Evolutionary conservation across 148 eudicot genomes (phyloP).

Genomic region (Amaranthus palmeri): DNA sequence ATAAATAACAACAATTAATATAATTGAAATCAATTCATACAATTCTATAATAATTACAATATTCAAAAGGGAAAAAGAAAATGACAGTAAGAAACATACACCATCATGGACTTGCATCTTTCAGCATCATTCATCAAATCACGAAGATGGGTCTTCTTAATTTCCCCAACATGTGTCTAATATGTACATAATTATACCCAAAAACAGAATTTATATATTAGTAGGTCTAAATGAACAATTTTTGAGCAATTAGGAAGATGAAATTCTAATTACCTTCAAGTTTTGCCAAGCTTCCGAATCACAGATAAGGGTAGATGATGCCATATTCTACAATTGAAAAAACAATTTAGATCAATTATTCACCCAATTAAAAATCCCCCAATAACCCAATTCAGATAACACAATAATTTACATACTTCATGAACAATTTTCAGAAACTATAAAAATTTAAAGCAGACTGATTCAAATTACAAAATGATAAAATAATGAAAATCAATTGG

Average conservation of each 20-base stretch:
- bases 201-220: neutral
- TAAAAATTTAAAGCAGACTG: neutral
- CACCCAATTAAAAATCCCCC: neutral
- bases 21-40: neutral
- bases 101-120: conserved; percentile 88
- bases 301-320: conserved; percentile 55
- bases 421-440: neutral
- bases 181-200: neutral
- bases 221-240: neutral
- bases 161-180: conserved; percentile 80
- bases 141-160: conserved; percentile 82
- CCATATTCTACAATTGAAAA: conserved; percentile 35
- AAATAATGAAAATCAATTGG: neutral
- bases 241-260: neutral
- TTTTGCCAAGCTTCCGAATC: conserved; percentile 73
- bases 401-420: neutral
- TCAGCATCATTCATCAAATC: conserved; percentile 68
- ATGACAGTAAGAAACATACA: conserved; percentile 44
- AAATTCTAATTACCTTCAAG: conserved; percentile 45
- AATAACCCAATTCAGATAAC: conserved; percentile 1
- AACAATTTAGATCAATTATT: neutral
- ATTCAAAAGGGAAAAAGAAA: neutral
- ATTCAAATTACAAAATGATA: neutral
- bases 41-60: too few relatives aligned
- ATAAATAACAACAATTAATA: conserved; percentile 3